Conservation (phyloP, 192 early-diverging fungal species). For the Gryganskiella cystojenkinii region DNA sequence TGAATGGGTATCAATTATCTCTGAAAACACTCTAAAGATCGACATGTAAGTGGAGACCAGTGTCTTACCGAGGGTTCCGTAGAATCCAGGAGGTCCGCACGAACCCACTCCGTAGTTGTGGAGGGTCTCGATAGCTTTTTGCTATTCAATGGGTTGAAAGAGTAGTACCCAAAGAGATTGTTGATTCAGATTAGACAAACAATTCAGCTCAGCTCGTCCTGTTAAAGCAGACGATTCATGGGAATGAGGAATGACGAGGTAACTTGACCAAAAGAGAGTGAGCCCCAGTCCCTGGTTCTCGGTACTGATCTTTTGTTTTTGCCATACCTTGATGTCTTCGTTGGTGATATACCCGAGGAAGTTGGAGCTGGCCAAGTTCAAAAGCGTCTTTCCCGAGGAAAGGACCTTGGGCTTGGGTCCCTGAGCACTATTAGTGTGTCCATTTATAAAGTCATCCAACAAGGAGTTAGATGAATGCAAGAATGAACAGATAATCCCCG, state of each 20-base stretch:
- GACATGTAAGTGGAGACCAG: neutral
- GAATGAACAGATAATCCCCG: too few species aligned
- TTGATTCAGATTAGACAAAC: neutral
- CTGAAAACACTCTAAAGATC: neutral
- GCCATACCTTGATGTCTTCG: constrained; percentile 70
- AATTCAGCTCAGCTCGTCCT: too few species aligned
- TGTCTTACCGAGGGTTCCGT: constrained; percentile 75
- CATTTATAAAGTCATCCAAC: neutral
- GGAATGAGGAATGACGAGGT: too few species aligned
- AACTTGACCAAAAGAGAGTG: too few species aligned
- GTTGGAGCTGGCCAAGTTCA: constrained; percentile 91
- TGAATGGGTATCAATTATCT: neutral
- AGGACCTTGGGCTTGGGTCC: constrained; percentile 72
- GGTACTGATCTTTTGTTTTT: too few species aligned
- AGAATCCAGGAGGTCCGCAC: constrained; percentile 96
- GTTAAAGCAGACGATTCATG: neutral
- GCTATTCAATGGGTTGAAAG: constrained; percentile 27
- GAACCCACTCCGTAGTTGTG: constrained; percentile 95
- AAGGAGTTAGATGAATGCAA: neutral
- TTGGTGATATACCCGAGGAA: constrained; percentile 85
- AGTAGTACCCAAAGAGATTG: neutral
- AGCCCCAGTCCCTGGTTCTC: too few species aligned
- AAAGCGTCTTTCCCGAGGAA: constrained; percentile 67
- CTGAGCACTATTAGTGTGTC: constrained; percentile 51
- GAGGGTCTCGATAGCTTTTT: constrained; percentile 86